Percentiles rank a stretch among this genome's conserved stretches.
Evolutionary conservation across 495 filamentous ascomycete genomes (phyloP).

Genomic region (Xeromyces bisporus): DNA sequence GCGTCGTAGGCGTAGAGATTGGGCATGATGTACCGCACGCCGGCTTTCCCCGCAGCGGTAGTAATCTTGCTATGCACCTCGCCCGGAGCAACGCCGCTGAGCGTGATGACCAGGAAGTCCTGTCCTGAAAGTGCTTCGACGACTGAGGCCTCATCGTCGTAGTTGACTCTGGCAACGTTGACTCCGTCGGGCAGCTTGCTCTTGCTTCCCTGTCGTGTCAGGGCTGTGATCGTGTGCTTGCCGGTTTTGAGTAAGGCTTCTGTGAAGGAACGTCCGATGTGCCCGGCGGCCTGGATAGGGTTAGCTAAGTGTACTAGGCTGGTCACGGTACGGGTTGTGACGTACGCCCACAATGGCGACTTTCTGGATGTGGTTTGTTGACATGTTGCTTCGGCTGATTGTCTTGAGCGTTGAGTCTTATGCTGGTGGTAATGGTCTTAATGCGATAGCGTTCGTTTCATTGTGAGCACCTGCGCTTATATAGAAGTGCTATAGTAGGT

Average conservation of each 20-base stretch:
- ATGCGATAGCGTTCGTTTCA: no score
- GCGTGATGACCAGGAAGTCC: constrained; percentile 43
- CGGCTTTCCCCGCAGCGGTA: constrained; percentile 42
- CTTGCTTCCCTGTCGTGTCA: constrained; percentile 29
- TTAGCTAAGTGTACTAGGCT: constrained; percentile 2
- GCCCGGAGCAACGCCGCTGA: constrained; percentile 21
- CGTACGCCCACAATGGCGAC: constrained; percentile 35
- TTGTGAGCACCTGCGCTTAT: no score
- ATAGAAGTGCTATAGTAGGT: no score
- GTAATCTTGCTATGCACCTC: constrained; percentile 33
- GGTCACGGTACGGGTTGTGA: constrained; percentile 1
- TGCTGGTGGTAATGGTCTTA: no score
- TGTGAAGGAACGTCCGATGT: constrained; percentile 36
- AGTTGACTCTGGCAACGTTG: constrained; percentile 25
- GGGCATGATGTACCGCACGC: constrained; percentile 43
- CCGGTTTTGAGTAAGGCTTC: constrained; percentile 30
- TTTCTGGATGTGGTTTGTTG: constrained; percentile 26
- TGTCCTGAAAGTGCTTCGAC: constrained; percentile 32
- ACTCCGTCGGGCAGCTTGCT: constrained; percentile 27
- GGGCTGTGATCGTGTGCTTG: constrained; percentile 35
- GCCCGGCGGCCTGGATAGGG: constrained; percentile 36
- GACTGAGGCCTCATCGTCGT: constrained; percentile 26
- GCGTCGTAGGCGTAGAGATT: constrained; percentile 36
- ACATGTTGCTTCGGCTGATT: no score
- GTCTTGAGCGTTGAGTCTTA: no score